Evolutionary conservation across 2,329 filamentous ascomycete species (phyloP).

Genomic region (Nemania sp.): DNA sequence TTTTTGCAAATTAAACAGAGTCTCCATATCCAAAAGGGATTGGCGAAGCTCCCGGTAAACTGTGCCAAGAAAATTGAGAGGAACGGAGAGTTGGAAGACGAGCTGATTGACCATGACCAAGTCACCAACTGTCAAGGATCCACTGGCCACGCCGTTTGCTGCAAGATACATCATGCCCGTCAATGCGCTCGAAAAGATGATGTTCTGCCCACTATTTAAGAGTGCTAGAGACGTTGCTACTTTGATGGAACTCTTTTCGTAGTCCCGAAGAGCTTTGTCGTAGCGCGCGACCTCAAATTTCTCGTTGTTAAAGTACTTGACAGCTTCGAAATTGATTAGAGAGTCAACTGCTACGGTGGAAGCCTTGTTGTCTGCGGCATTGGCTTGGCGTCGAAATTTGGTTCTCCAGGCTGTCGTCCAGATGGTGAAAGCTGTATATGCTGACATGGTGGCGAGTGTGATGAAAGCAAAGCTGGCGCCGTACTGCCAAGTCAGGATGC

Average conservation of each 20-base stretch:
- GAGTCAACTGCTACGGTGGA: conserved; percentile 97
- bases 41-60: conserved; percentile 96
- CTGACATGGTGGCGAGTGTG: conserved; percentile 89
- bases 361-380: conserved; percentile 94
- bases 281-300: conserved; percentile 93
- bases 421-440: conserved; percentile 97
- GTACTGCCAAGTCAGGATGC: conserved; percentile 96
- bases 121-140: conserved; percentile 89
- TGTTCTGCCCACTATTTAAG: conserved; percentile 93
- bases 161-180: conserved; percentile 99
- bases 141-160: conserved; percentile 85
- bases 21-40: conserved; percentile 97
- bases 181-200: conserved; percentile 94
- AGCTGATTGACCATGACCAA: conserved; percentile 99
- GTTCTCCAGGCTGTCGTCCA: conserved; percentile 97
- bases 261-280: conserved; percentile 84
- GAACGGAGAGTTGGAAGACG: conserved; percentile 96
- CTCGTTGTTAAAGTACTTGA: conserved; percentile 99
- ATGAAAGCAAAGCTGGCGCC: conserved; percentile 92
- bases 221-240: conserved; percentile 93
- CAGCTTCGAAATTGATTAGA: conserved; percentile 97
- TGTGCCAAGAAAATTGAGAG: conserved; percentile 96
- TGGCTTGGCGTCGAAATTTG: conserved; percentile 93
- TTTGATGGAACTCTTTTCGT: conserved; percentile 96
- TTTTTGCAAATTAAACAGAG: conserved; percentile 95